Evolutionary conservation across 2,329 filamentous ascomycete genomes (phyloP), one percentile per base, ranked within the genome.

Genomic region (Triangularia verruculosa): DNA sequence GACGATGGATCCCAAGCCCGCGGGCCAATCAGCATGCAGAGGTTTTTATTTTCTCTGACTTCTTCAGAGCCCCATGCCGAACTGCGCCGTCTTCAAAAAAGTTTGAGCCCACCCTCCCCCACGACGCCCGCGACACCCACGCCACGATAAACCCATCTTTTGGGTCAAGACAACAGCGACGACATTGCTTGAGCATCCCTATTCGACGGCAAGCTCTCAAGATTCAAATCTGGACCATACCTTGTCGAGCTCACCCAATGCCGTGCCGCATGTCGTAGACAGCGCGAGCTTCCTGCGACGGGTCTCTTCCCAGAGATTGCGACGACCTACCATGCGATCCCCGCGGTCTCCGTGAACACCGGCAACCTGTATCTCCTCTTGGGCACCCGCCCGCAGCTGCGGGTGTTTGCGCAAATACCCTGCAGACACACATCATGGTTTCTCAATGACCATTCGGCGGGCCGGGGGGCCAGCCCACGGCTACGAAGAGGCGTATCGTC

Each of bases 291-390:
- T 60, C 64, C 62, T 57, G 59, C 66, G 62, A 67, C 57, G 13
- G 60, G 62, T 57, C 61, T 61, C 64, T 60, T 43, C n/a, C 51
- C 47, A 55, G 63, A 64, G 53, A 59, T 34, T 64, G 62, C 64
- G 61, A 58, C 64, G 62, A 61, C 67, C 32, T 72, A 70, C 69
- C 72, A 73, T 73, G 72, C 63, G 61, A 64, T 67, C 65, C 30
- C 67, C 62, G 64, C 59, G 57, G 59, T 56, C 28, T 53, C 57
- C 57, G 59, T 70, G 69, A 74, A 75, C 73, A 69, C 72, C 67
- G 74, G 73, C 77, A 80, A 75, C 73, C 77, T 79, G 77, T 79
- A 76, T 79, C 72, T 75, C 72, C 69, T 73, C 73, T 70, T 66
- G 67, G 71, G 72, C 71, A 71, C 72, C 70, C 72, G 74, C 72